Percentiles rank a stretch among this genome's conserved stretches.
phyloP scores from a whole-genome alignment of 2,329 filamentous ascomycete species.

The Xylaria sp. region DNA sequence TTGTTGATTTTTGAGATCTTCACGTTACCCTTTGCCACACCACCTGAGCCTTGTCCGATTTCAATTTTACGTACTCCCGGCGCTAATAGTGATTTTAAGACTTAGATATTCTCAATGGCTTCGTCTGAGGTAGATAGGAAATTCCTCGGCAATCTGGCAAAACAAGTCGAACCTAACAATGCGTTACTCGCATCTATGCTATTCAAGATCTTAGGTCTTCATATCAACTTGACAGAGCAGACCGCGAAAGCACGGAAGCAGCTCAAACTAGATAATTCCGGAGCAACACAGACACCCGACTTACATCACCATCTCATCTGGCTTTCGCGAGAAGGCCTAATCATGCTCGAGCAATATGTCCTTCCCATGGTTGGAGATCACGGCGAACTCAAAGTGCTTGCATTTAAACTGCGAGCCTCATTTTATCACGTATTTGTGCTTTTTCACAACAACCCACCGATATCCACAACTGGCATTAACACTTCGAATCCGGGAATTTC shows the following conservation, averaged over 20 bases:
- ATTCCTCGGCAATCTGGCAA: slow-evolving; percentile 89
- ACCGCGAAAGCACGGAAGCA: slow-evolving; percentile 85
- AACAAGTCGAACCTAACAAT: slow-evolving; percentile 79
- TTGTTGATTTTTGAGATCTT: background rate
- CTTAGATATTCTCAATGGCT: slow-evolving; percentile 71
- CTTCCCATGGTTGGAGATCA: slow-evolving; percentile 84
- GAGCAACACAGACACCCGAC: slow-evolving; percentile 81
- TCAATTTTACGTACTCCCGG: background rate
- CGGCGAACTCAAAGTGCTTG: slow-evolving; percentile 86
- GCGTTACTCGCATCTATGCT: slow-evolving; percentile 83
- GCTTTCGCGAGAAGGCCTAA: slow-evolving; percentile 90
- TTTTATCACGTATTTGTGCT: slow-evolving; percentile 98
- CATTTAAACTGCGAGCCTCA: slow-evolving; percentile 90
- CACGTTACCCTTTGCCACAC: background rate
- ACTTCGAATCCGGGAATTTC: slow-evolving; percentile 51
- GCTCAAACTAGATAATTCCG: slow-evolving; percentile 81
- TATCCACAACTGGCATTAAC: slow-evolving; percentile 70
- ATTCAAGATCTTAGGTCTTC: slow-evolving; percentile 91
- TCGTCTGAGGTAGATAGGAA: slow-evolving; percentile 98
- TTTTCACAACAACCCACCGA: slow-evolving; percentile 89
- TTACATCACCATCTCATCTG: slow-evolving; percentile 91
- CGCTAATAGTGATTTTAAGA: background rate
- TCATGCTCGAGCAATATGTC: slow-evolving; percentile 88
- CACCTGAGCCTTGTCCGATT: background rate
- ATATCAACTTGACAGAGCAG: slow-evolving; percentile 85